Base-by-base conservation (phyloP, 78 protist genomes). In the Mastigamoeba balamuthi region DNA sequence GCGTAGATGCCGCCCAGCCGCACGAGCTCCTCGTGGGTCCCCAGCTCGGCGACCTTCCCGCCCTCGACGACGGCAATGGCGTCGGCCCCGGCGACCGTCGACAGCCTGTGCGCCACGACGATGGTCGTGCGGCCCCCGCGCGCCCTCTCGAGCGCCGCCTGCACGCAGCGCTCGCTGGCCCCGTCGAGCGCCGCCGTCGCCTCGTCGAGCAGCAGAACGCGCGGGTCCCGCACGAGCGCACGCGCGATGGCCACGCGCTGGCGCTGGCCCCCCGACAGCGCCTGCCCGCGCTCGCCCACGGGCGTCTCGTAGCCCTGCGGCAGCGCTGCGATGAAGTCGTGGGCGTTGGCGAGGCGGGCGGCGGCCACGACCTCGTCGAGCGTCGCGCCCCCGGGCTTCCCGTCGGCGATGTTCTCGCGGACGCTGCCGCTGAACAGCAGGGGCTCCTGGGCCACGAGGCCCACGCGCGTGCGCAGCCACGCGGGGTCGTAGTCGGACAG, bases 111-210 rank as follows among this genome's bases (percentile, higher is more conserved):
- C 0, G 99, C 99, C 58, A 97, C 87, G 35, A 95, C 94, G 66
- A 97, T 33, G 8, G 91, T 79, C 1, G 98, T 95, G 43, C 92
- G 80, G 37, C 87, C 89, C 36, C 69, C 8, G 76, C 69, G 70
- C 38, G 77, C 25, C 28, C 72, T 39, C 27, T 86, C 90, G 17
- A 95, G 39, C 7, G 96, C 95, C 23, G 78, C 86, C 80, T 85
- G 89, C 25, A 97, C 96, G 0, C 76, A 27, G 9, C 43, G 35
- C 88, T 97, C 99, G 29, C 82, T 78, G 67, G 76, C 74, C 0
- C 91, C 69, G 74, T 97, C 99, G 28, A 97, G 86, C n/a, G 99
- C 97, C 10, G 90, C 65, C 30, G 99, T 97, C 4, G 98, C 97
- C 69, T 95, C 98, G 78, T 97, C 99, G 9, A 97, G 88, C 9